Evolutionary conservation across 345 rosid species (phyloP), one percentile per base, ranked within the genome.

Genomic region (Moricandia moricandioides): DNA sequence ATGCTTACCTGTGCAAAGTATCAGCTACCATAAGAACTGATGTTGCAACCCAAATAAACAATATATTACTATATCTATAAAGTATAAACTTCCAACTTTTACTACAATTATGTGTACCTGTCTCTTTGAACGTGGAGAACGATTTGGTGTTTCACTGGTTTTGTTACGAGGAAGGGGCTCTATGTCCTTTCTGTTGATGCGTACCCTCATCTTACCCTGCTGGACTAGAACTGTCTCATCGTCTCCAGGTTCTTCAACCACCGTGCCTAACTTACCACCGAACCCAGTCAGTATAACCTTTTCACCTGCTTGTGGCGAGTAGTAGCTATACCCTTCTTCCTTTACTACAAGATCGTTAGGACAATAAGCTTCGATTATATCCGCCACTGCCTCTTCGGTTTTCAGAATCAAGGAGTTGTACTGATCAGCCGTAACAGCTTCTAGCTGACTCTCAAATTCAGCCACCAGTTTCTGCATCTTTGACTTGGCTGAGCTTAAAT

Each of bases 181-280:
- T 60, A 89, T 69, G 71, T 85, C 84, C 24, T 69, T 82, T 79
- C 82, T 94, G 80, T 88, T 88, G 74, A 88, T 86, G 43, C 90
- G 87, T 71, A 88, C 88, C 65, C 86, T 85, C 51, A 91, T 75
- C 88, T 89, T 91, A 83, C 97, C 97, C 54, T 86, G 87, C 72
- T 89, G 97, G 66, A 93, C 89, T 60, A 91, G 62, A 67, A 89
- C 73, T 5, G 86, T 78, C 59, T 83, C 89, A 59, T 83, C 88
- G 73, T 85, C 84, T 66, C 84, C 91, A 33, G 86, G 69, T 73
- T 82, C 90, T 84, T 87, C 96, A 52, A 88, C 88, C 56, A 93
- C 89, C 17, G 89, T 87, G 51, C 88, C 96, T 62, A 91, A 65
- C 81, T 89, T 93, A 77, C 73, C 80, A 71, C 98, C 97, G 14